These are phyloP conservation scores for Arachnomyces sp. DNA, from an alignment of 2,329 filamentous ascomycete species.

Conservation along the genomic window DNA sequence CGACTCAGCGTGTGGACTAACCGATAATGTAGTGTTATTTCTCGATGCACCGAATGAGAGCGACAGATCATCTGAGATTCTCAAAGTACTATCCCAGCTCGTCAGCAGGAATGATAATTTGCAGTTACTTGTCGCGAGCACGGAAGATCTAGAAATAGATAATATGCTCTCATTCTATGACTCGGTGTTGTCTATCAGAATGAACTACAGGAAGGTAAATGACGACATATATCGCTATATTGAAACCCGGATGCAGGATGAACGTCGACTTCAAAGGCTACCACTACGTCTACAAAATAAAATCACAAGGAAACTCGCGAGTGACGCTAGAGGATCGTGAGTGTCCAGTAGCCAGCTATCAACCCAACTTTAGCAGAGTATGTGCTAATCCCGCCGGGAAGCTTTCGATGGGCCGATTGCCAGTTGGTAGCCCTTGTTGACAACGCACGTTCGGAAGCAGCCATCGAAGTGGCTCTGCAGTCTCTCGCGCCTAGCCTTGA, in stretches of 20 bases:
- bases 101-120: neutral
- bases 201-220: neutral
- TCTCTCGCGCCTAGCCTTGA: neutral
- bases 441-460: neutral
- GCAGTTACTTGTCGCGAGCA: slow-evolving; percentile 1
- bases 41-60: slow-evolving; percentile 1
- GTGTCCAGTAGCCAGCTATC: neutral
- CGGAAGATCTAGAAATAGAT: neutral
- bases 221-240: neutral
- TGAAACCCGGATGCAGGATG: neutral
- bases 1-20: neutral
- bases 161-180: neutral
- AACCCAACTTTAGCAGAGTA: neutral
- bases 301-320: neutral
- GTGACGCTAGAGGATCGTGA: slow-evolving; percentile 1
- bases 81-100: neutral
- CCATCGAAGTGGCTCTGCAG: slow-evolving; percentile 1
- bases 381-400: neutral
- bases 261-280: neutral
- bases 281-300: neutral
- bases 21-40: neutral
- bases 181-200: neutral
- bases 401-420: slow-evolving; percentile 1
- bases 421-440: slow-evolving; percentile 1
- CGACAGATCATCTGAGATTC: neutral